These are phyloP conservation scores for Dillenia turbinata DNA, from an alignment of 164 flowering plant species.

Conservation along the genomic window DNA sequence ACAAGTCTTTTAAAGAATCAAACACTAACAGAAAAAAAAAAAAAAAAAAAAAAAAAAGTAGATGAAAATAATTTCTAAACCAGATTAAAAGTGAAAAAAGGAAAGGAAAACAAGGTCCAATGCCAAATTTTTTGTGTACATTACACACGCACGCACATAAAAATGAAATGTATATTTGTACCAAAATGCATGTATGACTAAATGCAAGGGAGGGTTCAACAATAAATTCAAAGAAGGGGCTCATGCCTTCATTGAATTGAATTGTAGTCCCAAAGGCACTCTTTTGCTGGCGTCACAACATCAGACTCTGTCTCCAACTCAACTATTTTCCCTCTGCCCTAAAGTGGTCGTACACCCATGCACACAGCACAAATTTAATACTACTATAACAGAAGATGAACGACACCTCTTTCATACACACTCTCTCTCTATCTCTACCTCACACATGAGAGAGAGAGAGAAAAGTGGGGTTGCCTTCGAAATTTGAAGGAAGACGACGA, in stretches of 20 bases:
- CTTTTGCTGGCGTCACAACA: slow-evolving; percentile 28
- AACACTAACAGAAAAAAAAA: too few species aligned
- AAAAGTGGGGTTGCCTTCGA: slow-evolving; percentile 3
- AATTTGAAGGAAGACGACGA: slow-evolving; percentile 14
- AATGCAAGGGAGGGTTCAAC: not conserved
- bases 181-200: too few species aligned
- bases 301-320: slow-evolving; percentile 23
- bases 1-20: too few species aligned
- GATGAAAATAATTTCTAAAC: too few species aligned
- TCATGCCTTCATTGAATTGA: slow-evolving; percentile 6
- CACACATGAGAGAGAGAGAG: too few species aligned
- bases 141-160: too few species aligned
- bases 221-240: slow-evolving; percentile 22
- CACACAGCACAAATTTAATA: slow-evolving; percentile 3
- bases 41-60: too few species aligned
- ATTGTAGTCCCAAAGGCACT: slow-evolving; percentile 10
- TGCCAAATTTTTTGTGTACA: too few species aligned
- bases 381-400: not conserved
- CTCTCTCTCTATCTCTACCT: slow-evolving; percentile 5
- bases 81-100: too few species aligned
- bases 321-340: slow-evolving; percentile 15
- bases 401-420: slow-evolving; percentile 1
- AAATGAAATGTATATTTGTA: too few species aligned
- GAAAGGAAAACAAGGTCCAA: too few species aligned
- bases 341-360: slow-evolving; percentile 22